Evolutionary conservation across 768 basidiomycete genomes (phyloP).

Genomic region (Phaeotremella fagi): DNA sequence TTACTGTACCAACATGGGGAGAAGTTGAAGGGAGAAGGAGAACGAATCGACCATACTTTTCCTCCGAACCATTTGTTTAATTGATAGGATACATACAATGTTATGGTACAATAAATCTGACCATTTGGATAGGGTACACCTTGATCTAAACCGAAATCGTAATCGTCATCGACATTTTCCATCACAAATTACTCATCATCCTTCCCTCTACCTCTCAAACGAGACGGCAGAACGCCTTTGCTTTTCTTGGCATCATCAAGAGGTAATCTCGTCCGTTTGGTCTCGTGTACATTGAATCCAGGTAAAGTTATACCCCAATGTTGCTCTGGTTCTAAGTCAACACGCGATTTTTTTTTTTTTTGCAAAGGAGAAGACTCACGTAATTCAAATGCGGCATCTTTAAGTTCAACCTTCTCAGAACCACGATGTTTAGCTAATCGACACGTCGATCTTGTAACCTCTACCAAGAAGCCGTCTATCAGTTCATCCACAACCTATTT

Average conservation of each 20-base stretch:
- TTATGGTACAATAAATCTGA: too few species aligned
- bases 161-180: too few species aligned
- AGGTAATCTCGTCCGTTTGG: not conserved
- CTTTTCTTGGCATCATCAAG: conserved; percentile 4
- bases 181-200: too few species aligned
- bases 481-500: conserved; percentile 27
- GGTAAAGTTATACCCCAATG: conserved; percentile 4
- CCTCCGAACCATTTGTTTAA: too few species aligned
- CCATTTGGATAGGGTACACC: too few species aligned
- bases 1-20: too few species aligned
- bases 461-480: conserved; percentile 24
- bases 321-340: conserved; percentile 1
- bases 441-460: conserved; percentile 18
- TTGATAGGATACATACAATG: too few species aligned
- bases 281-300: conserved; percentile 7
- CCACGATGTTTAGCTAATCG: conserved; percentile 35
- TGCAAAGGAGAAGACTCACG: conserved; percentile 19
- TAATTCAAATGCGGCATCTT: conserved; percentile 29
- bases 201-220: not conserved
- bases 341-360: not conserved
- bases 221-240: conserved; percentile 1
- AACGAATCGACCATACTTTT: too few species aligned
- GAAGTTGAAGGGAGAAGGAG: too few species aligned
- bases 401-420: conserved; percentile 30
- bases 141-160: too few species aligned